Percentiles rank a stretch among this genome's conserved stretches.
phyloP scores from a whole-genome alignment of 139 green algal species.

The Chlorella vulgaris region DNA sequence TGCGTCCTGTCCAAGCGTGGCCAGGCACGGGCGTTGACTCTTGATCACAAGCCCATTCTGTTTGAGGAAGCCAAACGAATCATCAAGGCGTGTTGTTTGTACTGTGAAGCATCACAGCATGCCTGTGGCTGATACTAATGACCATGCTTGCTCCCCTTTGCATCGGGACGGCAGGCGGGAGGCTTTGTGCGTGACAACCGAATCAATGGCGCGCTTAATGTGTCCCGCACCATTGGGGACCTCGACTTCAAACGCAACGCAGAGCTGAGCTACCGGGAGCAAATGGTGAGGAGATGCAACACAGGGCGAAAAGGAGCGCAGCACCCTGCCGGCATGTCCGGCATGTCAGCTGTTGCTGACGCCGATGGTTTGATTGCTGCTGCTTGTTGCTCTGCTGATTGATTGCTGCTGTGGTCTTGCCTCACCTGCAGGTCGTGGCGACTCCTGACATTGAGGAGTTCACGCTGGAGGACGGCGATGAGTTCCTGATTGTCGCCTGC shows the following conservation, averaged over 20 bases:
- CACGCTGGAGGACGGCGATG: conserved; percentile 66
- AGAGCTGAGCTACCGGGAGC: conserved; percentile 33
- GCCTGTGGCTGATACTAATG: no score
- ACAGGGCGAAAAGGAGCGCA: no score
- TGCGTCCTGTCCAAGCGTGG: conserved; percentile 73
- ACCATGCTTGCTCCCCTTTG: neutral
- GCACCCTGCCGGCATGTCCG: no score
- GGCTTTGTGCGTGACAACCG: conserved; percentile 69
- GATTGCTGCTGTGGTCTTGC: no score
- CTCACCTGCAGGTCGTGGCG: conserved; percentile 82
- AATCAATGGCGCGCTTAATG: conserved; percentile 95
- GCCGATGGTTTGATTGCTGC: no score
- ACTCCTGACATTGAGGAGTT: conserved; percentile 73
- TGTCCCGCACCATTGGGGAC: conserved; percentile 94
- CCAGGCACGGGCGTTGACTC: conserved; percentile 69
- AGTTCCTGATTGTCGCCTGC: conserved; percentile 89
- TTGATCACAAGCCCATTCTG: conserved; percentile 87
- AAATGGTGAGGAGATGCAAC: conserved; percentile 38
- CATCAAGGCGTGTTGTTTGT: conserved; percentile 40
- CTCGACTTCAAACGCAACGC: conserved; percentile 93
- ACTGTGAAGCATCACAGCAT: neutral
- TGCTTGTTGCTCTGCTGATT: no score
- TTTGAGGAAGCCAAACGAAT: conserved; percentile 81
- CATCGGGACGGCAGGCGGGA: conserved; percentile 74
- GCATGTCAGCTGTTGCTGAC: no score